Percentiles rank a stretch among this genome's conserved stretches.
Conservation (phyloP, 2,329 filamentous ascomycete genomes). For the Decorospora gaudefroyi region DNA sequence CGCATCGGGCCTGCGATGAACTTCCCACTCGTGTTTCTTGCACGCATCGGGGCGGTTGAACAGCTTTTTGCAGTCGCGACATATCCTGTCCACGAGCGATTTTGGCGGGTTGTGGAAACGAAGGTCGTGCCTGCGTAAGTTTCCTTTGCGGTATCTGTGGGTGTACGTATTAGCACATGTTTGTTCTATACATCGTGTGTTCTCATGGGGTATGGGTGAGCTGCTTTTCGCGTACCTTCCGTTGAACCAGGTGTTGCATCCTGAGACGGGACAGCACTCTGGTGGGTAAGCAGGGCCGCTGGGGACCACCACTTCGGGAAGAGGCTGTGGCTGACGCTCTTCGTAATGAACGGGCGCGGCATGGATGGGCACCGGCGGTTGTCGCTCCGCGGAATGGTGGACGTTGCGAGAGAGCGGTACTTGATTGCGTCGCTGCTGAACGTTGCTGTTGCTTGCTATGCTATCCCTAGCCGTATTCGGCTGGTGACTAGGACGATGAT, state of each 20-base stretch:
- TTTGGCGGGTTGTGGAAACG: not conserved
- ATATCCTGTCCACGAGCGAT: not conserved
- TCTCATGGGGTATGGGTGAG: not conserved
- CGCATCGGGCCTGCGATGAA: constrained; percentile 8
- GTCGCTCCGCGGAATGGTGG: no score
- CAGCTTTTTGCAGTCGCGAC: constrained; percentile 5
- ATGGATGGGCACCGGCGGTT: no score
- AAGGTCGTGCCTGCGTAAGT: constrained; percentile 14
- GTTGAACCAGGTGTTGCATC: constrained; percentile 7
- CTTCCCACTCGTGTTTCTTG: constrained; percentile 24
- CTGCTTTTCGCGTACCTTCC: constrained; percentile 11
- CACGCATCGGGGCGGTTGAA: constrained; percentile 19
- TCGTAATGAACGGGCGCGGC: not conserved
- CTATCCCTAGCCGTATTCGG: not conserved
- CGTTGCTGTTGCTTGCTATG: not conserved
- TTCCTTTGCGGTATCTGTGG: constrained; percentile 17
- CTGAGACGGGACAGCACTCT: not conserved
- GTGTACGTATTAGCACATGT: no score
- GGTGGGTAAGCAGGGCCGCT: not conserved
- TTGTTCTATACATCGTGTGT: no score
- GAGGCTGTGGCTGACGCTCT: not conserved
- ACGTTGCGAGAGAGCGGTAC: no score
- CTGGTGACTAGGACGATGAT: not conserved
- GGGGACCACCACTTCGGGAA: no score
- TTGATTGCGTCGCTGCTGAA: no score